phyloP scores from a whole-genome alignment of 306 rosid genomes.

The Inga oerstediana region DNA sequence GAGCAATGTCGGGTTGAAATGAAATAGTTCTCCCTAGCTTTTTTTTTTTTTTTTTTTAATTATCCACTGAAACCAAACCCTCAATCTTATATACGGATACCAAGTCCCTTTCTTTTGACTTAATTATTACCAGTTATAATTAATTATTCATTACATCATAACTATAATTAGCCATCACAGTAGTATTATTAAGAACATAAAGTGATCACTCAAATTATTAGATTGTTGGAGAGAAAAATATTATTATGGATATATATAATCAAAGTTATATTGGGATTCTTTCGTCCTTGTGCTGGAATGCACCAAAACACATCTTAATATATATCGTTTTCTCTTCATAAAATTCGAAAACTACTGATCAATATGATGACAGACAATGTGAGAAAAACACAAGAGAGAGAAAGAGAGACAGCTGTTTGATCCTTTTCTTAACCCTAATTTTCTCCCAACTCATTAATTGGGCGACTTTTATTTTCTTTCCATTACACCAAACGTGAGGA shows the following conservation, averaged over 20 bases:
- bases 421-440: slow-evolving; percentile 40
- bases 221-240: background rate
- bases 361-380: slow-evolving; percentile 12
- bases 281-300: slow-evolving; percentile 12
- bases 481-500: background rate
- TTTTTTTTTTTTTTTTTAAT: too few species aligned
- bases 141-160: background rate
- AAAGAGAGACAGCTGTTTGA: slow-evolving; percentile 44
- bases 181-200: background rate
- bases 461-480: background rate
- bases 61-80: background rate
- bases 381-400: background rate
- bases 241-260: too few species aligned
- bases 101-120: background rate
- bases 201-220: background rate
- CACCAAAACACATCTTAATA: background rate
- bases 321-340: slow-evolving; percentile 24
- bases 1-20: background rate
- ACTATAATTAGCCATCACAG: background rate
- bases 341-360: slow-evolving; percentile 27
- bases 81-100: background rate
- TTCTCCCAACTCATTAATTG: slow-evolving; percentile 39
- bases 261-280: background rate
- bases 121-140: background rate
- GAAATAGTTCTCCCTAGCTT: background rate